Conservation (phyloP, 139 green algal genomes). For the Haematococcus sp. region DNA sequence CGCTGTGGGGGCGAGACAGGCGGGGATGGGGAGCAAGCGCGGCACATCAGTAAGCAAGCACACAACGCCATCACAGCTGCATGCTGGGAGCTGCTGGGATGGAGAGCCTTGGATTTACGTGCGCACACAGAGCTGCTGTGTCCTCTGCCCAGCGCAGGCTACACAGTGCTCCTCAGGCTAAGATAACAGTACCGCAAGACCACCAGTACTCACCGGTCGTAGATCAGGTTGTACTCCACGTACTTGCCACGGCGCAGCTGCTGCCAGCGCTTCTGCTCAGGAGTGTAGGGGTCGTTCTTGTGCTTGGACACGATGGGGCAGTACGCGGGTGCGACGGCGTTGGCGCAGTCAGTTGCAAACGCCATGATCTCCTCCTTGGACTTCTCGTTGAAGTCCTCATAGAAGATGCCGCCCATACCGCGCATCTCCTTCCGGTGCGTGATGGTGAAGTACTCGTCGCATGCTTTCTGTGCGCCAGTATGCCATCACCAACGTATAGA, state of each 20-base stretch:
- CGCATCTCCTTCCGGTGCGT: constrained; percentile 83
- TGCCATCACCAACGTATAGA: too few relatives aligned
- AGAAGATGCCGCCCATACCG: constrained; percentile 98
- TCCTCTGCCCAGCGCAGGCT: too few relatives aligned
- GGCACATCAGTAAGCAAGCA: too few relatives aligned
- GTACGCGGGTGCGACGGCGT: constrained; percentile 78
- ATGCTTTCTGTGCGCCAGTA: constrained; percentile 17
- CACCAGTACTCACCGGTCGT: background rate
- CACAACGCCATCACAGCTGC: too few relatives aligned
- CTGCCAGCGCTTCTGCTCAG: constrained; percentile 94
- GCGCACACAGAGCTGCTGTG: too few relatives aligned
- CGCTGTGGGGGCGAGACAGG: constrained; percentile 47
- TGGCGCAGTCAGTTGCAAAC: constrained; percentile 79
- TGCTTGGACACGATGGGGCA: constrained; percentile 88
- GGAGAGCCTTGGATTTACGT: too few relatives aligned
- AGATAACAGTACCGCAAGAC: too few relatives aligned
- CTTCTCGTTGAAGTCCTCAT: constrained; percentile 93
- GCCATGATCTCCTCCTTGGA: constrained; percentile 63
- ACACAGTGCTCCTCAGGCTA: too few relatives aligned
- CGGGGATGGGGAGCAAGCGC: background rate
- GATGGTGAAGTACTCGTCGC: constrained; percentile 98
- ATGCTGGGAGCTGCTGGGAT: too few relatives aligned
- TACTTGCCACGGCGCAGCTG: constrained; percentile 82
- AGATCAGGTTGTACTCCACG: constrained; percentile 98
- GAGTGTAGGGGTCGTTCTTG: constrained; percentile 78